Evolutionary conservation across 768 basidiomycete species (phyloP).

Genomic region (Mycena amicta): DNA sequence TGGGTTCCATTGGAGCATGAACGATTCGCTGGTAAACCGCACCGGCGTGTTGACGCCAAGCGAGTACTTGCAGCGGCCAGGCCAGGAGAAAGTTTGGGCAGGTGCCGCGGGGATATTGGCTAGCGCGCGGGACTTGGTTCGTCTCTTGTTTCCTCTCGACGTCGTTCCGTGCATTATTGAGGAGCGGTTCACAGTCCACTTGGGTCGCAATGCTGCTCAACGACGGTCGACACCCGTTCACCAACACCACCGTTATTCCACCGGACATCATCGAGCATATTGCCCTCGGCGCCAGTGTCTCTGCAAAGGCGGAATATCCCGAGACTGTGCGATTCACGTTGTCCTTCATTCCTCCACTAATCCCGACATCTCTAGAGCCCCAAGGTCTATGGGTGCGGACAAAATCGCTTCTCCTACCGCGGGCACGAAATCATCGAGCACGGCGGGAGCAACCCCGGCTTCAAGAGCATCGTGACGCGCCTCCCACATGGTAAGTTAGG

Average conservation of each 20-base stretch:
- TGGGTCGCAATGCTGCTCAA: slow-evolving; percentile 47
- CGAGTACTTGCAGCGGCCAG: slow-evolving; percentile 28
- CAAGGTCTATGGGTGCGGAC: slow-evolving; percentile 42
- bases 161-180: slow-evolving; percentile 14
- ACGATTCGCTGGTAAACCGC: neutral
- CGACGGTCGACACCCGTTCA: slow-evolving; percentile 40
- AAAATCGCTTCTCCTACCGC: slow-evolving; percentile 41
- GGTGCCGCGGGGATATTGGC: slow-evolving; percentile 45
- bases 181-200: slow-evolving; percentile 18
- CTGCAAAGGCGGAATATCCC: slow-evolving; percentile 38
- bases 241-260: slow-evolving; percentile 40
- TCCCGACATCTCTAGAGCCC: too few species aligned
- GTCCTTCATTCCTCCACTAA: too few species aligned
- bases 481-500: slow-evolving; percentile 8
- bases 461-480: slow-evolving; percentile 27
- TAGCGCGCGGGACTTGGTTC: slow-evolving; percentile 45
- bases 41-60: neutral
- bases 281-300: slow-evolving; percentile 37
- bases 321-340: slow-evolving; percentile 40
- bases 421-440: slow-evolving; percentile 48
- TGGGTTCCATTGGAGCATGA: neutral
- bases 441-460: slow-evolving; percentile 44
- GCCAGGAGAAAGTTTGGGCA: slow-evolving; percentile 42
- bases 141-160: too few species aligned
- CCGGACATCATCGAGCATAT: slow-evolving; percentile 37